Base-by-base conservation (phyloP, 306 rosid species). In the Cyclanthera cordifolia region DNA sequence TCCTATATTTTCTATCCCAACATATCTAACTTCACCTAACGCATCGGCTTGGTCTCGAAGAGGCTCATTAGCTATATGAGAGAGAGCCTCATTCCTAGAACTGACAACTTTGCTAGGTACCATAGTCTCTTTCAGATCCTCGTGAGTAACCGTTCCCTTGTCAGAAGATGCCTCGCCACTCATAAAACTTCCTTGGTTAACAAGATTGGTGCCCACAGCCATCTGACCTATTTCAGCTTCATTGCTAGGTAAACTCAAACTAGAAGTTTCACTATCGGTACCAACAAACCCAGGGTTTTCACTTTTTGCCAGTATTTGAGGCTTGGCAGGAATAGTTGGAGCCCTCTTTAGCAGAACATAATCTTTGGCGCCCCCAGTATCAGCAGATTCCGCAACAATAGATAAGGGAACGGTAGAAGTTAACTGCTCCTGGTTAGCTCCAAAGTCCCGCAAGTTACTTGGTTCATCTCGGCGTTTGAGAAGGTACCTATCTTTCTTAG, bases 381-480 rank as follows among this genome's bases (percentile, higher is more conserved):
- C 77, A 67, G 69, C 25, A 11, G 87, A 69, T 73, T 78, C 90
- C 49, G 83, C 95, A 70, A 27, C 47, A 72, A 15, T 58, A 46
- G 79, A 83, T 51, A 65, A 77, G 52, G 84, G 79, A 74, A 68
- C 78, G 20, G 90, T 48, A 47, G 84, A 70, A 56, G 73, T 77
- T 52, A 64, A 61, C 70, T 70, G 84, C 52, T 70, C 81, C n/a
- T 58, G 82, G 21, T 11, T 60, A 45, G 15, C 56, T 48, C 43
- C 72, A 21, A 73, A 50, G 30, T 55, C 50, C 54, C 68, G 75
- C 46, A 43, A 63, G 70, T 75, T 69, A 53, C 56, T 51, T 3
- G 87, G 25, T 73, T 90, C 97, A 69, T 94, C 97, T 82, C 99
- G 79, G 73, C 95, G 86, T 82, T 90, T 90, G 70, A 94, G 82